Base-by-base conservation (phyloP, 805 yeast species). In the Sporopachydermia lactativora region DNA sequence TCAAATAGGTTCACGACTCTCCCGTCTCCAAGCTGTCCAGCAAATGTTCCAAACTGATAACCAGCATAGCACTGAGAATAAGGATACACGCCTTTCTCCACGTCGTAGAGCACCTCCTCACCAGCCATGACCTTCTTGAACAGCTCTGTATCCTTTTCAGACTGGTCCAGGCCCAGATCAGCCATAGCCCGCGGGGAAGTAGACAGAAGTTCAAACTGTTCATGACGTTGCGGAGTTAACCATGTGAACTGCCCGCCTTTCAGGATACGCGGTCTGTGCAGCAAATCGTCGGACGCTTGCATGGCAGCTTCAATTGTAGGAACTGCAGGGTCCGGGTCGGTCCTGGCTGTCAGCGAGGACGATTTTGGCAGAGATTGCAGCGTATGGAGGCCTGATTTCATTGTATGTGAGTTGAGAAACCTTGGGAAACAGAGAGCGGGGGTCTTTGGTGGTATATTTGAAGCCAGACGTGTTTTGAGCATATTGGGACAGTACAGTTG, bases 11-110 rank as follows among this genome's bases (percentile, higher is more conserved):
- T 84, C 4, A 78, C 71, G 2, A 85, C 96, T 44, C 98, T 64
- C 1, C 98, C 98, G 57, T 89, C 98, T 4, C 98, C 98, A 45
- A 89, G 62, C 57, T 92, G 98, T 2, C 97, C 97, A 0, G 96
- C 96, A 73, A 89, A 89, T 47, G 73, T 75, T 2, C 98, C 97
- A 64, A 92, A 89, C 54, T 89, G 98, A 68, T 80, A 85, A 1
- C 98, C 98, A 1, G 97, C 95, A 58, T 89, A 89, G 0, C 89
- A 83, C 57, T 81, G 88, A 8, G 96, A 74, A 58, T 81, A 89
- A 0, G 98, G 97, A 48, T 73, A 74, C 1, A 81, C 69, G 4
- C 44, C 45, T 3, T 39, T 43, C n/a, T 46, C 52, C 5, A 52
- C 52, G 19, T 66, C 64, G 14, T 62, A 61, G 31, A 58, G 50